Percentiles rank a stretch among this genome's conserved stretches.
Evolutionary conservation across 495 filamentous ascomycete genomes (phyloP).

Genomic region (Mycothermus thermophilus): DNA sequence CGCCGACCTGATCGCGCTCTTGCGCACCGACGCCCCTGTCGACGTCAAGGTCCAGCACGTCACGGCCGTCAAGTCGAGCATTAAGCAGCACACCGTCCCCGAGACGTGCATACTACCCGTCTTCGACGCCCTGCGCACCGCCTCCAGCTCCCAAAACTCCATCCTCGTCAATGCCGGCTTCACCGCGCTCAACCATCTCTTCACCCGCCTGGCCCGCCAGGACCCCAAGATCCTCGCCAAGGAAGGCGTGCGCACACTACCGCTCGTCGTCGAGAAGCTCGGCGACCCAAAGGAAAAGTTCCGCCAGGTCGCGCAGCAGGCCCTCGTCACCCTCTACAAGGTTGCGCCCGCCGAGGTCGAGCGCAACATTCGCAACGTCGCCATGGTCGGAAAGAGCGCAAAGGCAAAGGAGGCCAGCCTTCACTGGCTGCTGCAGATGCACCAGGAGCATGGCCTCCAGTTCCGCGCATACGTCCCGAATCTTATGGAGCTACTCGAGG

Average conservation of each 20-base stretch:
- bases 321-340: conserved; percentile 61
- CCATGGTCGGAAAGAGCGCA: conserved; percentile 64
- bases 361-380: conserved; percentile 59
- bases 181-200: conserved; percentile 69
- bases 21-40: conserved; percentile 55
- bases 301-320: conserved; percentile 52
- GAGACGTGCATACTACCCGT: conserved; percentile 54
- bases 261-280: conserved; percentile 68
- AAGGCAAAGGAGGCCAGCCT: conserved; percentile 71
- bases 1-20: conserved; percentile 46
- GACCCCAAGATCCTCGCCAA: conserved; percentile 56
- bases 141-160: conserved; percentile 57
- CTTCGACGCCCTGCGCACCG: conserved; percentile 57
- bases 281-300: conserved; percentile 79
- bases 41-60: conserved; percentile 60
- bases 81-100: conserved; percentile 79
- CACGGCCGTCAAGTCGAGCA: conserved; percentile 62
- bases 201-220: conserved; percentile 71
- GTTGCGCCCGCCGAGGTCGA: conserved; percentile 59
- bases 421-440: conserved; percentile 64
- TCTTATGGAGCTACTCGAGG: conserved; percentile 74
- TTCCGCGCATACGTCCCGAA: conserved; percentile 72
- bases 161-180: conserved; percentile 60
- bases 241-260: conserved; percentile 50
- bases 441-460: conserved; percentile 18